Evolutionary conservation across 192 early-diverging fungal genomes (phyloP), one percentile per base, ranked within the genome.

Genomic region (Haplosporangium gracile): DNA sequence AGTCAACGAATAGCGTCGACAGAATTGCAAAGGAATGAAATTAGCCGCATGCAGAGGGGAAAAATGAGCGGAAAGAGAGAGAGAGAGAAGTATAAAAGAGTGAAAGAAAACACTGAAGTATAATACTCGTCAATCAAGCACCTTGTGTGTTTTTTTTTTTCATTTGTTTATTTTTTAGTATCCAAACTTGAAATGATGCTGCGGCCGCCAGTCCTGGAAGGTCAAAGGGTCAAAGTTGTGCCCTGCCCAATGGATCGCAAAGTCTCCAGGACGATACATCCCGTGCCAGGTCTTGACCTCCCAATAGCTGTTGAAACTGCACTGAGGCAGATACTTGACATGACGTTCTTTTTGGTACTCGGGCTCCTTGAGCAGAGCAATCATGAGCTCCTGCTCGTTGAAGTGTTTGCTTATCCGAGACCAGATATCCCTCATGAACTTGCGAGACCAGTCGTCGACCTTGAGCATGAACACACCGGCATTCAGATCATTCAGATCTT

Each of bases 401-500:
- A 6, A 9, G 7, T 24, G 11, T 13, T n/a, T 43, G 32, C 55
- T 76, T 15, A 65, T 85, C n/a, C 57, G 74, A 5, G 68, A 43
- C 63, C 89, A 84, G 24, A 89, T 80, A 6, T 81, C 70, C 16
- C 76, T 65, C 32, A 93, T 74, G 75, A 83, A 90, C 11, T 82
- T 38, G 70, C 74, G 77, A 26, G 88, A 84, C 90, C 89, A 90
- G 47, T 82, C 81, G 24, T 90, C 89, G 77, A 91, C 89, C 75
- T 89, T 82, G 65, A 91, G 80, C 32, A 93, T 72, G 68, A 93
- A 90, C 13, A 93, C 92, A 68, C 92, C 91, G 5, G 90, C 90
- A 68, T 91, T 93, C 38, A 93, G 80, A 72, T 15, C 84, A 32
- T 83, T 76, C 53, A 69, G 72, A 45, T 36, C 79, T 75, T 34